Conservation (phyloP, 371 early-diverging fungal genomes). For the Mycotypha africana region DNA sequence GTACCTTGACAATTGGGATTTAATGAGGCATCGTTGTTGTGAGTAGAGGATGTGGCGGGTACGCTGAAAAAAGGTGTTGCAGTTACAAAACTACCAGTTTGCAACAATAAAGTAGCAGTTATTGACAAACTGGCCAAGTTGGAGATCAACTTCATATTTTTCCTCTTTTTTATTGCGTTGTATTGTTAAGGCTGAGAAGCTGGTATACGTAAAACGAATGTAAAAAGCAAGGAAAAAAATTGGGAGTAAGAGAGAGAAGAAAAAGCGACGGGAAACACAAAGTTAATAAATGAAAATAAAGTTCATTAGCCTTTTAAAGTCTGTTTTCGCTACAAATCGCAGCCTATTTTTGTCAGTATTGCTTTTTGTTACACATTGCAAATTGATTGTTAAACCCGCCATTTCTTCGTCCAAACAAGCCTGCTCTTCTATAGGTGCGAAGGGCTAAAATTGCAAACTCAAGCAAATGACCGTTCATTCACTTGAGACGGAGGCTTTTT, state of each 20-base stretch:
- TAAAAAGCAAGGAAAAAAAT: conserved; percentile 1
- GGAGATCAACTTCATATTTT: conserved; percentile 28
- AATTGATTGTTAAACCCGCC: no score
- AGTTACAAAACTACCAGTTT: conserved; percentile 30
- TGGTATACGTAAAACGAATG: not conserved
- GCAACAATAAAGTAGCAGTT: conserved; percentile 27
- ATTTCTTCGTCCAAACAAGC: no score
- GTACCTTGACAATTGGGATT: conserved; percentile 14
- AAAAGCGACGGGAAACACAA: no score
- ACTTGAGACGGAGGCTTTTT: no score
- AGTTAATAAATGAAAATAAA: no score
- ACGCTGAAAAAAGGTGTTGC: conserved; percentile 36
- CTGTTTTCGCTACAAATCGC: no score
- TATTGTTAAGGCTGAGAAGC: not conserved
- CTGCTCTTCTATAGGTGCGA: no score
- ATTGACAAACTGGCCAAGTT: conserved; percentile 28
- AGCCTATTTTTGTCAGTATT: no score
- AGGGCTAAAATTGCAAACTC: no score
- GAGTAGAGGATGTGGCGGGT: conserved; percentile 9
- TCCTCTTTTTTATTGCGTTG: not conserved
- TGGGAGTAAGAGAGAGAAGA: conserved; percentile 2
- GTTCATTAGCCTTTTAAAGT: no score
- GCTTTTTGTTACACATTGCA: no score
- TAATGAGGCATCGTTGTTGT: conserved; percentile 20
- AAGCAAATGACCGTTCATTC: no score